phyloP scores from a whole-genome alignment of 371 early-diverging fungal genomes.

The Actinomucor elegans region DNA sequence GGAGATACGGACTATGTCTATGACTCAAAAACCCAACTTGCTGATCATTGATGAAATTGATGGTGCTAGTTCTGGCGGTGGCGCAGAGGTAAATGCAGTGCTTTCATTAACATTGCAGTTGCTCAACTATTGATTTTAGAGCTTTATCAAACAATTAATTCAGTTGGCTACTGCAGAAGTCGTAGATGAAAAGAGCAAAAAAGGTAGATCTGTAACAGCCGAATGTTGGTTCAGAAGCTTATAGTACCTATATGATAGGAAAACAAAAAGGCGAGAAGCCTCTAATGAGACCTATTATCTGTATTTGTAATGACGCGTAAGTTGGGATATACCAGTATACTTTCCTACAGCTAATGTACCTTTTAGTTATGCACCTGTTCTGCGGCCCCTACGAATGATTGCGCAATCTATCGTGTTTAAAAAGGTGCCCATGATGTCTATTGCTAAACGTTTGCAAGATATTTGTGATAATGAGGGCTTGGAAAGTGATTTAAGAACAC shows the following conservation, averaged over 20 bases:
- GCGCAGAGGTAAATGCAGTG: constrained; percentile 2
- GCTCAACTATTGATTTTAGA: constrained; percentile 34
- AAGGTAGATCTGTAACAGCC: neutral
- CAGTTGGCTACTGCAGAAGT: constrained; percentile 37
- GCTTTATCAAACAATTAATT: constrained; percentile 77
- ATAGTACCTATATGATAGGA: constrained; percentile 6
- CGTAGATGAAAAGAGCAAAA: constrained; percentile 25
- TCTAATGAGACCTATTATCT: constrained; percentile 91
- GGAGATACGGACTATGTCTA: constrained; percentile 13
- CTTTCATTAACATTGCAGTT: neutral
- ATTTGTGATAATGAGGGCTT: constrained; percentile 84
- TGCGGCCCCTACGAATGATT: constrained; percentile 80
- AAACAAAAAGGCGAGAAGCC: constrained; percentile 35
- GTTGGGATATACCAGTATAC: neutral
- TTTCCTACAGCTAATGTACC: no score
- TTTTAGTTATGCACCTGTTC: constrained; percentile 78
- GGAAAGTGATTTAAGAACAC: constrained; percentile 69
- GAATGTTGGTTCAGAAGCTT: neutral
- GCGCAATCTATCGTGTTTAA: constrained; percentile 74
- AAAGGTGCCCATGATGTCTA: constrained; percentile 61
- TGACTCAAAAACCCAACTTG: constrained; percentile 73
- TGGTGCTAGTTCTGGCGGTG: constrained; percentile 78
- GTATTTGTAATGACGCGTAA: constrained; percentile 96
- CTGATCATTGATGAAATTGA: constrained; percentile 97
- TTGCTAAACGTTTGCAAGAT: constrained; percentile 76